phyloP scores from a whole-genome alignment of 495 filamentous ascomycete genomes.

The Neurospora hispaniola region DNA sequence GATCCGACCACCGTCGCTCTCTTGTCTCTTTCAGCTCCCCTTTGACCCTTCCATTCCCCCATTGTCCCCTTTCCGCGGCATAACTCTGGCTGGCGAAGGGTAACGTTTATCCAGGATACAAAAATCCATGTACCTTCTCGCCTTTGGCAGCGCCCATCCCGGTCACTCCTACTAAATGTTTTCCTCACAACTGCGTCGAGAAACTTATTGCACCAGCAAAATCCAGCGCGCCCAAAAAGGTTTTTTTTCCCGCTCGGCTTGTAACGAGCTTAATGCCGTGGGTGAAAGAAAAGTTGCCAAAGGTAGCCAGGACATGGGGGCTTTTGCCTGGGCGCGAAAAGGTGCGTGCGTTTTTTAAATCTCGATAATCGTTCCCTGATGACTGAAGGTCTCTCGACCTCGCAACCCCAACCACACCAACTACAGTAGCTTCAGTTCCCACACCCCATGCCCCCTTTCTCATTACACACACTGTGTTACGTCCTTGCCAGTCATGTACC shows the following conservation, averaged over 20 bases:
- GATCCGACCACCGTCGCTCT: neutral
- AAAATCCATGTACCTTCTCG: neutral
- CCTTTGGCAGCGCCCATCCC: too few species aligned
- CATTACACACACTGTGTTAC: neutral
- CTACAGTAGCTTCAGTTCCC: too few species aligned
- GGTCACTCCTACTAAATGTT: neutral
- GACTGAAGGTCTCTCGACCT: neutral
- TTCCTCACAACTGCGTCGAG: neutral
- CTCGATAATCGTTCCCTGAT: neutral
- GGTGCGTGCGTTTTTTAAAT: neutral
- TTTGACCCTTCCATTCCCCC: neutral
- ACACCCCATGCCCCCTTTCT: neutral
- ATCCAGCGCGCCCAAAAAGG: neutral
- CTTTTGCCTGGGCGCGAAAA: neutral
- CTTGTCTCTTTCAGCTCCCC: neutral
- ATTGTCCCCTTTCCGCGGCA: slow-evolving; percentile 1
- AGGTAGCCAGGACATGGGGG: neutral
- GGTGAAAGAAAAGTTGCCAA: neutral
- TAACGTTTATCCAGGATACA: neutral
- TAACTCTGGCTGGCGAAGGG: neutral
- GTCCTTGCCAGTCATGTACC: neutral
- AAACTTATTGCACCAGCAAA: neutral
- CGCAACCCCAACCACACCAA: slow-evolving; percentile 2
- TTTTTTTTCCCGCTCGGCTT: neutral
- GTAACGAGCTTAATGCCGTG: neutral